Base-by-base conservation (phyloP, 2,329 filamentous ascomycete species). In the Cylindrodendrum hubeiense region DNA sequence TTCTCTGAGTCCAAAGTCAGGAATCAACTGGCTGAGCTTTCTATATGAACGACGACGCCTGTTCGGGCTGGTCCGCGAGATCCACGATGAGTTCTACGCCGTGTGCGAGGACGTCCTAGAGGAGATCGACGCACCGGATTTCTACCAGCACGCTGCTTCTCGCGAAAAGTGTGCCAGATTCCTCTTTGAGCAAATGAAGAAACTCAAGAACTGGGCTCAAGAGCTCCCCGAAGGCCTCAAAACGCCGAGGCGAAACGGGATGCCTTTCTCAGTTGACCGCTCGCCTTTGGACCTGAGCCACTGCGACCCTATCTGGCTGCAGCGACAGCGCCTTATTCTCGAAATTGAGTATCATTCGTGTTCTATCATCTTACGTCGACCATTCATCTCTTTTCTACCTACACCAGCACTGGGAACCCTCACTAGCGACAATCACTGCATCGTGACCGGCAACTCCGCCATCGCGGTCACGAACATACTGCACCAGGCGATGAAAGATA, bases 331-430 rank as follows among this genome's bases (percentile, higher is more conserved):
- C 2, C 67, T 85, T 0, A 70, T 81, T 5, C 74, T 85, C 1
- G 82, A 85, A 62, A 68, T 83, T 0, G 71, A 79, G 22, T 84
- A 84, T 53, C 82, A 84, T 61, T 78, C 78, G 28, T 67, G 83
- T 2, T 73, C 62, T 33, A 75, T 79, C 15, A 79, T 78, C 60
- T 72, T 84, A 3, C 80, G 78, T 55, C 77, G 82, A 9, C 78
- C 79, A 0, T 81, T 82, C 33, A 80, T 84, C 50, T 74, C 73
- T 13, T 84, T 83, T 39, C 57, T 74, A 1, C 73, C 72, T 1
- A 72, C 73, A 1, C 69, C 75, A 1, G 73, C 75, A 3, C 59
- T 74, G 0, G 71, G 73, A 1, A 76, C 75, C 0, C 62, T 71
- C 4, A 67, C 71, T 1, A 74, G 74, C 47, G 73, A 74, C 52